Evolutionary conservation across 306 rosid genomes (phyloP).

Genomic region (Prosopis cineraria): DNA sequence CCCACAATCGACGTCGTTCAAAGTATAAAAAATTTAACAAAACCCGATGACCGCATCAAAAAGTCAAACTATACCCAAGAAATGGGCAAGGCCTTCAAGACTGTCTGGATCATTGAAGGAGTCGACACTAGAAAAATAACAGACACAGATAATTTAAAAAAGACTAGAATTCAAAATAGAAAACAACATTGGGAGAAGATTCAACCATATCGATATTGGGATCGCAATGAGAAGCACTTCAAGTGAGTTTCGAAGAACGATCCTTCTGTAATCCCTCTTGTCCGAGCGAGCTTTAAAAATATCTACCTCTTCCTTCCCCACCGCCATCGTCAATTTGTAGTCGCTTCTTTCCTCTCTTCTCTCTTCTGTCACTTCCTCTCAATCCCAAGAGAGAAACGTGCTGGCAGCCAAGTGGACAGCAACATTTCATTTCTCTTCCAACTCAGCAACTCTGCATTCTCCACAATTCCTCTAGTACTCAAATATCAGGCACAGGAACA

Average conservation of each 20-base stretch:
- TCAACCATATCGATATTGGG: slow-evolving; percentile 87
- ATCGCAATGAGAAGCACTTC: slow-evolving; percentile 80
- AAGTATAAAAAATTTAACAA: background rate
- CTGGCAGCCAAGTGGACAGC: background rate
- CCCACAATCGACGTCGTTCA: no score
- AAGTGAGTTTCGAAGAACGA: slow-evolving; percentile 78
- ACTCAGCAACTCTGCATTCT: background rate
- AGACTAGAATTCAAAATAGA: background rate
- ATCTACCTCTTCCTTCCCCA: slow-evolving; percentile 55
- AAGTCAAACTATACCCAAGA: slow-evolving; percentile 58
- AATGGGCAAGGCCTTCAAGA: slow-evolving; percentile 96
- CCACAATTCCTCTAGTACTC: no score
- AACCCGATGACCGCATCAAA: background rate
- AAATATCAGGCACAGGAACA: no score
- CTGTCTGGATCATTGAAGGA: slow-evolving; percentile 84
- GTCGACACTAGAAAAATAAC: slow-evolving; percentile 60
- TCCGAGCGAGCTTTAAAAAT: slow-evolving; percentile 77
- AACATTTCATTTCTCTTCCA: background rate
- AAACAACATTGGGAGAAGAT: background rate
- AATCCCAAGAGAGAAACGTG: background rate
- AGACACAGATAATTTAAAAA: background rate
- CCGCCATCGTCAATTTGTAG: slow-evolving; percentile 46
- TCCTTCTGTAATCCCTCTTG: slow-evolving; percentile 71
- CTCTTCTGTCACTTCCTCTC: background rate
- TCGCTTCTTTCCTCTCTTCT: background rate